Evolutionary conservation across 768 basidiomycete genomes (phyloP), one percentile per base, ranked within the genome.

Genomic region (Guyanaporus albipodus): DNA sequence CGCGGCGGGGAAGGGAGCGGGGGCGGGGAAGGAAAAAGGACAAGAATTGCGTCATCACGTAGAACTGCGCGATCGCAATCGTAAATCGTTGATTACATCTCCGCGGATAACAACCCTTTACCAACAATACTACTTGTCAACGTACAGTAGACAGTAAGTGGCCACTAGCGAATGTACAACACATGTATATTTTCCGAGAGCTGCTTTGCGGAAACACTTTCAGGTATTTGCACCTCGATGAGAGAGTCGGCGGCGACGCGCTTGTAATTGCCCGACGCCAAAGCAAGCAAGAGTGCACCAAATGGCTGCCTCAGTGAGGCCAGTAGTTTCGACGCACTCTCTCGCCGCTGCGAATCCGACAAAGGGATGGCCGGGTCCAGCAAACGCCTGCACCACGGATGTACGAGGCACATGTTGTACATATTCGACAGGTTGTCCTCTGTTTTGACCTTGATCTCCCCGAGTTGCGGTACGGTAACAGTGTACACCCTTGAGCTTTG

Each of bases 11-110:
- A 19, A 52, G 60, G 51, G 60, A 44, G 46, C 33, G 56, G 34
- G 64, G 59, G 48, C 68, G 68, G 34, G 64, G 59, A 48, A 67
- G 68, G 54, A 70, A 63, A 49, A 76, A 77, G 63, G 55, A 46
- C 33, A 70, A 73, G 34, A 74, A 78, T 38, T 85, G 83, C 61
- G 57, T 78, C 28, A 70, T 84, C 45, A 48, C 42, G 46, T 48
- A 42, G 17, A 18, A n/a, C n/a, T n/a, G n/a, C n/a, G n/a, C n/a
- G n/a, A n/a, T n/a, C n/a, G n/a, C n/a, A n/a, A n/a, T n/a, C n/a
- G n/a, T n/a, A n/a, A n/a, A n/a, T n/a, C n/a, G n/a, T n/a, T n/a
- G n/a, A n/a, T n/a, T n/a, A n/a, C n/a, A n/a, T n/a, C n/a, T n/a
- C n/a, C n/a, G n/a, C n/a, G n/a, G n/a, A n/a, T n/a, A n/a, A n/a